phyloP scores from a whole-genome alignment of 306 rosid species.

The Echinosophora koreensis region DNA sequence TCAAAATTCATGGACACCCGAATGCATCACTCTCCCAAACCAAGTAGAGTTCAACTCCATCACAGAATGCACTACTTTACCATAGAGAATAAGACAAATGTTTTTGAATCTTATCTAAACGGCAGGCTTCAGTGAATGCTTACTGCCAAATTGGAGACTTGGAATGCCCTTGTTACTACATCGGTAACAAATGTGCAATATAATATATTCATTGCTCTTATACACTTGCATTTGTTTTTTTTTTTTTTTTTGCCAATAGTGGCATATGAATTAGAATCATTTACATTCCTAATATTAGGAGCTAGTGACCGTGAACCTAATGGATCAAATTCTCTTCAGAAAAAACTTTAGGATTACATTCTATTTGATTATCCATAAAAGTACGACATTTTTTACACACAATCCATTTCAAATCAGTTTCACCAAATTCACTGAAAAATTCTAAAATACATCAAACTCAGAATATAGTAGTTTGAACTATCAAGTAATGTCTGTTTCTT shows the following conservation, averaged over 20 bases:
- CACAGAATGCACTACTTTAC: background rate
- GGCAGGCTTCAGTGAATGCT: background rate
- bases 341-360: background rate
- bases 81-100: background rate
- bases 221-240: background rate
- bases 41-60: no score
- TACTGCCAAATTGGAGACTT: background rate
- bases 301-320: conserved; percentile 1
- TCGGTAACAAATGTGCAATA: background rate
- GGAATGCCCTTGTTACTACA: background rate
- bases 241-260: background rate
- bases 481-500: background rate
- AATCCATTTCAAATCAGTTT: background rate
- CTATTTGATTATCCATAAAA: background rate
- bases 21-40: no score
- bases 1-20: no score
- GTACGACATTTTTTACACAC: background rate
- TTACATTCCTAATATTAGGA: background rate
- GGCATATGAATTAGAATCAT: background rate
- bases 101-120: conserved; percentile 1
- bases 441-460: background rate
- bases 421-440: background rate
- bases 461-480: background rate
- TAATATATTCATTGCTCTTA: background rate
- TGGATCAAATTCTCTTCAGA: background rate